Base-by-base conservation (phyloP, 345 rosid species). In the Ceriops decandra region DNA sequence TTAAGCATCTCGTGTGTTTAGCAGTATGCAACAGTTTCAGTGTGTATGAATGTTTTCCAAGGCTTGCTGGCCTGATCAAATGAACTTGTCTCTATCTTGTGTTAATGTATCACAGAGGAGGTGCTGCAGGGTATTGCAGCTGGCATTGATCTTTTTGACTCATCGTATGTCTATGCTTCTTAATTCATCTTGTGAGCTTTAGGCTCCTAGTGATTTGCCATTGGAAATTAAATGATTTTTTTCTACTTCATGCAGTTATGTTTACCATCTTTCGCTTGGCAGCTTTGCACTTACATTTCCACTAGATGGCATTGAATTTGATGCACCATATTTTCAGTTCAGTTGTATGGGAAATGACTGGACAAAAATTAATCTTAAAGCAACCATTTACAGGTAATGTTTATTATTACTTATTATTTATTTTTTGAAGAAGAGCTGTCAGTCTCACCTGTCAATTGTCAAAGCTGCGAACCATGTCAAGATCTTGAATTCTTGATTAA, bases 91-190 rank as follows among this genome's bases (percentile, higher is more conserved):
- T 42, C 19, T 27, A 17, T 24, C 32, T 57, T 27, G 63, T 68
- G 31, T n/a, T 20, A 21, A 22, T 20, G 52, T 73, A 53, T 78
- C 49, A 61, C 83, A 89, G 96, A 89, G 83, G 96, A 89, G 80
- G 81, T 89, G 66, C 76, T 89, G 76, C 83, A 87, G 80, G 92
- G 90, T 27, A 77, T 89, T 80, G 92, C 92, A 63, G 86, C 90
- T 2, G 96, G 96, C 66, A 75, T 87, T 54, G 96, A 89, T 69
- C 84, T 89, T 63, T 89, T 24, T 24, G 26, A 24, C 26, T 24
- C 26, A 24, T 24, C 26, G 26, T 24, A 24, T 24, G 26, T 24
- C 26, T 24, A 24, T 24, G 26, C 26, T 24, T 24, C 26, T 24
- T 24, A 24, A 24, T 24, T 24, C 26, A 24, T 24, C 26, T 22